Evolutionary conservation across 2,329 filamentous ascomycete species (phyloP).

Genomic region (Phoma herbarum): DNA sequence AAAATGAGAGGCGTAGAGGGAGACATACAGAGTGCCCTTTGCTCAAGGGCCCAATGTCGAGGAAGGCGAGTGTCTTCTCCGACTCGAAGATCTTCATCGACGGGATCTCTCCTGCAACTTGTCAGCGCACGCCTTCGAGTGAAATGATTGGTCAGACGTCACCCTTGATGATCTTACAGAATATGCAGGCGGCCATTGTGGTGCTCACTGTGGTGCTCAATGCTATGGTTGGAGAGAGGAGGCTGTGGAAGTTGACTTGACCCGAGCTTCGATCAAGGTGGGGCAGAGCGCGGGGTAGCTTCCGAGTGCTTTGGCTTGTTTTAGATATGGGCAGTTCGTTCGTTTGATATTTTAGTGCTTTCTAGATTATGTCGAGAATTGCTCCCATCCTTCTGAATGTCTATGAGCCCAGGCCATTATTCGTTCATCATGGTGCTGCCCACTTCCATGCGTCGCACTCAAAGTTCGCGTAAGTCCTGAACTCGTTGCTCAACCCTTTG

Average conservation of each 20-base stretch:
- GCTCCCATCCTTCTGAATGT: too few species aligned
- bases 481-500: constrained; percentile 81
- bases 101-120: constrained; percentile 83
- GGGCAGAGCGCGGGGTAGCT: constrained; percentile 33
- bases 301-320: not conserved
- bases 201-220: constrained; percentile 45
- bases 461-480: constrained; percentile 81
- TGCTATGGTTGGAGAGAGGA: constrained; percentile 26
- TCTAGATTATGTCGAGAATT: too few species aligned
- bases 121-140: constrained; percentile 15
- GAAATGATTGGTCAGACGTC: constrained; percentile 23
- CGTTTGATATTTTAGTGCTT: too few species aligned
- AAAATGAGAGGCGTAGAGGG: not conserved
- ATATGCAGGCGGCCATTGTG: constrained; percentile 79
- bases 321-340: too few species aligned
- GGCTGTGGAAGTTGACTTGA: constrained; percentile 11
- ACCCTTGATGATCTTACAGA: constrained; percentile 99
- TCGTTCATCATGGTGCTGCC: constrained; percentile 25
- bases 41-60: constrained; percentile 92
- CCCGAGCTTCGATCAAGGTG: constrained; percentile 27
- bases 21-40: constrained; percentile 82
- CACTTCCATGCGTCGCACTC: constrained; percentile 63
- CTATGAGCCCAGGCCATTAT: too few species aligned
- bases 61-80: constrained; percentile 91
- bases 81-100: constrained; percentile 96